A percentile compares a stretch with the other conserved stretches of the same genome.
Evolutionary conservation across 1,284 basidiomycete species (phyloP).

Genomic region (Fomitopsis betulina): DNA sequence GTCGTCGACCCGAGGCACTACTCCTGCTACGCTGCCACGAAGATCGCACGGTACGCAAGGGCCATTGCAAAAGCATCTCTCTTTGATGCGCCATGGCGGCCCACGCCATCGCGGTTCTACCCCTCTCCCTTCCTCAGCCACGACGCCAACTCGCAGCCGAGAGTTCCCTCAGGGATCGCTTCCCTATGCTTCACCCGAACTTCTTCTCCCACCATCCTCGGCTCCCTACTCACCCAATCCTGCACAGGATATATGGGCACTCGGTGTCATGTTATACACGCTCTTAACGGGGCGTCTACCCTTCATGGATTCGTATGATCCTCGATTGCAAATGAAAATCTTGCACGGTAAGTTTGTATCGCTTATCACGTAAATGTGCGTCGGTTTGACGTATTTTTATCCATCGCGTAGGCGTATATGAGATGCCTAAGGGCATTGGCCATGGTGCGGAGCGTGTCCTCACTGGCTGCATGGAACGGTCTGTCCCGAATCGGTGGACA

Average conservation of each 20-base stretch:
- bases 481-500: slow-evolving; percentile 62
- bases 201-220: slow-evolving; percentile 43
- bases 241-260: slow-evolving; percentile 91
- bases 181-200: slow-evolving; percentile 84
- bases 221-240: slow-evolving; percentile 40
- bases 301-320: slow-evolving; percentile 85
- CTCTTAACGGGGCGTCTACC: slow-evolving; percentile 79
- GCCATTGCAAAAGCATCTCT: slow-evolving; percentile 30
- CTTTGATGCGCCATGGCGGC: slow-evolving; percentile 31
- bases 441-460: slow-evolving; percentile 70
- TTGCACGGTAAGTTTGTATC: slow-evolving; percentile 57
- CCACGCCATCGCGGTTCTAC: slow-evolving; percentile 59
- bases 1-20: slow-evolving; percentile 6
- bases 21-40: slow-evolving; percentile 7
- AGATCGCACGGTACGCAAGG: slow-evolving; percentile 19
- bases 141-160: slow-evolving; percentile 25
- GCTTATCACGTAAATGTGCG: background rate
- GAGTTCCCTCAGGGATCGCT: slow-evolving; percentile 79
- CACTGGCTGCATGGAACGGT: slow-evolving; percentile 67
- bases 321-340: slow-evolving; percentile 87
- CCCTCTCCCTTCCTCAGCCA: slow-evolving; percentile 34
- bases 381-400: slow-evolving; percentile 1
- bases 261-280: slow-evolving; percentile 84
- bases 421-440: slow-evolving; percentile 56
- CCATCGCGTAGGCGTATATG: slow-evolving; percentile 46